Conservation (phyloP, 1,284 basidiomycete species). For the Earliella scabrosa region DNA sequence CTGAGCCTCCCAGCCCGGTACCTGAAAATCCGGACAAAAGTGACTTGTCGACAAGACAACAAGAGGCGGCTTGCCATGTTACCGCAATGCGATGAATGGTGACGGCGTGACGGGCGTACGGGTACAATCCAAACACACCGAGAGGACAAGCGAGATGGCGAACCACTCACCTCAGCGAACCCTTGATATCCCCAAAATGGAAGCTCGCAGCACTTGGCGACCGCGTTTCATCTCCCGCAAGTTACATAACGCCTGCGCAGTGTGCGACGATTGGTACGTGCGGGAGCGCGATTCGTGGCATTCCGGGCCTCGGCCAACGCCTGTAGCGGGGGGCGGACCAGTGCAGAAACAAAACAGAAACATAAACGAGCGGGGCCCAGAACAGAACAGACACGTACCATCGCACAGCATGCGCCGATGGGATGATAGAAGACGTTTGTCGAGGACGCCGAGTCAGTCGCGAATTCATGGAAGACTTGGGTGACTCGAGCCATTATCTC, state of each 20-base stretch:
- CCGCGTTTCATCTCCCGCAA: constrained; percentile 15
- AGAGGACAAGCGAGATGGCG: neutral
- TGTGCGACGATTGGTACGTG: constrained; percentile 6
- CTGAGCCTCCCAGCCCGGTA: constrained; percentile 9
- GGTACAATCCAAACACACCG: constrained; percentile 1
- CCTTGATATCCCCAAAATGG: constrained; percentile 4
- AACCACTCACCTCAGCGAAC: neutral
- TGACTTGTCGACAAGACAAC: constrained; percentile 24
- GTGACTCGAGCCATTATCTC: constrained; percentile 9
- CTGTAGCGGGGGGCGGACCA: neutral
- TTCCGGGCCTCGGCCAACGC: neutral
- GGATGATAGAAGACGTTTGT: constrained; percentile 4
- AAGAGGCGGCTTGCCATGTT: constrained; percentile 10
- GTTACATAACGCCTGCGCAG: constrained; percentile 15
- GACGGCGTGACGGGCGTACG: constrained; percentile 5
- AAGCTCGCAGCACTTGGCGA: constrained; percentile 14
- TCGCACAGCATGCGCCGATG: constrained; percentile 14
- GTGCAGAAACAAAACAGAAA: constrained; percentile 4
- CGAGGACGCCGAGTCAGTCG: neutral
- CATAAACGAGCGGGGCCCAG: neutral
- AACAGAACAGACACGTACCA: constrained; percentile 4
- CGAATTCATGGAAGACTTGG: constrained; percentile 2
- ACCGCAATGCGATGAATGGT: constrained; percentile 19
- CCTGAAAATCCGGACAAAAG: constrained; percentile 24
- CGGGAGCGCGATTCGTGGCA: neutral